Evolutionary conservation across 331 rosid genomes (phyloP).

Genomic region (Quercus lobata): DNA sequence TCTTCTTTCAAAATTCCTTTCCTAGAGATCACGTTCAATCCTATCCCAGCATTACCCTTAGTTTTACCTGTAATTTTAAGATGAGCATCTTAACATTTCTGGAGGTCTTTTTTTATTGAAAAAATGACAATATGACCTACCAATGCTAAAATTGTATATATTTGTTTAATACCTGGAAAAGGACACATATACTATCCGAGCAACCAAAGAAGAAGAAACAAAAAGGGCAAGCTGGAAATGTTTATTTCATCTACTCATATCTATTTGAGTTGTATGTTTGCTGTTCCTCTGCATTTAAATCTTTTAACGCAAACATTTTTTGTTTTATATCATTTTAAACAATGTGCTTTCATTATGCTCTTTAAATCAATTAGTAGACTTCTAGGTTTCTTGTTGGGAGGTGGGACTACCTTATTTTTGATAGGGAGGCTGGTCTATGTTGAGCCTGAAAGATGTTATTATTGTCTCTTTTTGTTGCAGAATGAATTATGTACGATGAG

Average conservation of each 20-base stretch:
- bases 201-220: background rate
- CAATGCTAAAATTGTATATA: background rate
- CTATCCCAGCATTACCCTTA: background rate
- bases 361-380: background rate
- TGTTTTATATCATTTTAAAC: background rate
- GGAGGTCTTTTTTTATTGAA: background rate
- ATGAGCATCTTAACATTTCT: background rate
- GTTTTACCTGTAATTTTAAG: too few relatives aligned
- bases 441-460: slow-evolving; percentile 12
- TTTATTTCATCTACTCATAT: background rate
- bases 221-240: background rate
- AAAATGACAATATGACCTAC: background rate
- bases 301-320: background rate
- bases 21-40: background rate
- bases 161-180: background rate
- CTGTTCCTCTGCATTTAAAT: background rate
- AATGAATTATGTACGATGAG: slow-evolving; percentile 87
- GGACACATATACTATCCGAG: background rate
- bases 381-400: too few relatives aligned
- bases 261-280: background rate
- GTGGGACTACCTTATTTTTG: background rate
- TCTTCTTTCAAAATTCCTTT: background rate
- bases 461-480: slow-evolving; percentile 48
- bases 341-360: background rate
- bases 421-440: background rate